These are phyloP conservation scores for Fusarium nygamai DNA, from an alignment of 2,329 filamentous ascomycete species.

Conservation along the genomic window DNA sequence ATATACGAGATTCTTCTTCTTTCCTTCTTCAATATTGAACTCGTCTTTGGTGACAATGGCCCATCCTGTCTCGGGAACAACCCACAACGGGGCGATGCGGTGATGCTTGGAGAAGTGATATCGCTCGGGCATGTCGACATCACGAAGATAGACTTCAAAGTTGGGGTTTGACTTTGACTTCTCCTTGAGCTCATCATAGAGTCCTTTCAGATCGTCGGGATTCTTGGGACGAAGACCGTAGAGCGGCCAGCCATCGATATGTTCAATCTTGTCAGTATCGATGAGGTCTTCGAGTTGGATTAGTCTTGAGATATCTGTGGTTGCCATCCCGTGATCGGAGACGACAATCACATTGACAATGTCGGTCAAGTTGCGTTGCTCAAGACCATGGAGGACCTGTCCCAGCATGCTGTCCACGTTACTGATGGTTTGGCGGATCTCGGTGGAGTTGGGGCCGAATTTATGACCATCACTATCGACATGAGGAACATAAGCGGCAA, in stretches of 20 bases:
- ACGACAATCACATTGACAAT: slow-evolving; percentile 97
- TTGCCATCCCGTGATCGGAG: slow-evolving; percentile 98
- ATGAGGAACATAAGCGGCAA: slow-evolving; percentile 93
- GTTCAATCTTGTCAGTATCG: slow-evolving; percentile 79
- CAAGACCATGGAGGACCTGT: slow-evolving; percentile 77
- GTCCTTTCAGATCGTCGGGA: slow-evolving; percentile 67
- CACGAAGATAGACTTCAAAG: slow-evolving; percentile 87
- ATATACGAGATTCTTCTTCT: slow-evolving; percentile 73
- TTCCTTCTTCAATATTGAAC: slow-evolving; percentile 75
- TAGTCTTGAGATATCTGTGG: slow-evolving; percentile 81
- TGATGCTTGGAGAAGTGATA: slow-evolving; percentile 92
- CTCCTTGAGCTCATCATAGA: slow-evolving; percentile 71
- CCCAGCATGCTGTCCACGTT: slow-evolving; percentile 87
- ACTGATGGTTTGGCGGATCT: slow-evolving; percentile 81
- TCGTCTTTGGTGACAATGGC: slow-evolving; percentile 85
- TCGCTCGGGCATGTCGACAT: slow-evolving; percentile 87
- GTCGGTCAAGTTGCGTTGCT: slow-evolving; percentile 82
- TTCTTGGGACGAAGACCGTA: slow-evolving; percentile 87
- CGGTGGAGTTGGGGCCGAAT: slow-evolving; percentile 94
- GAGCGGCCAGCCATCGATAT: slow-evolving; percentile 93
- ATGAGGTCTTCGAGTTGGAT: slow-evolving; percentile 92
- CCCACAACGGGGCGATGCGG: slow-evolving; percentile 94
- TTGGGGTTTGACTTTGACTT: slow-evolving; percentile 71
- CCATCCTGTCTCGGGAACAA: slow-evolving; percentile 92
- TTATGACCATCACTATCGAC: slow-evolving; percentile 88